Evolutionary conservation across 2,329 filamentous ascomycete species (phyloP).

Genomic region (Fusarium continuum): DNA sequence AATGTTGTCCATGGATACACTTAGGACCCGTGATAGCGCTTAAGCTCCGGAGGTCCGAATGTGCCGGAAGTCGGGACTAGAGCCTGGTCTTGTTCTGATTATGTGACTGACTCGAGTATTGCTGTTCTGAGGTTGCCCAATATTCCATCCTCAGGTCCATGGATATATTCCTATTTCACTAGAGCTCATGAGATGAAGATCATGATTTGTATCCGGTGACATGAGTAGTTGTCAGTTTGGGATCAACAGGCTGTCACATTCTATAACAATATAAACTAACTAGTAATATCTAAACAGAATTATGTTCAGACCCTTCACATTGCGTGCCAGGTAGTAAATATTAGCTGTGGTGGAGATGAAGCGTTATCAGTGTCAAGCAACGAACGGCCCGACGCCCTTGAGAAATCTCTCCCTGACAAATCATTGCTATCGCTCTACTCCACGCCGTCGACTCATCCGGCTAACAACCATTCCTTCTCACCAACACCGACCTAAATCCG

Average conservation of each 20-base stretch:
- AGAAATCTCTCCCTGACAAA: slow-evolving; percentile 40
- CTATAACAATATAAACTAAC: neutral
- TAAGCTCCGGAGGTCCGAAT: slow-evolving; percentile 6
- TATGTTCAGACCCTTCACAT: neutral
- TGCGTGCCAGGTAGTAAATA: neutral
- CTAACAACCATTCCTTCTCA: slow-evolving; percentile 7
- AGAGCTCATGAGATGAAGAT: neutral
- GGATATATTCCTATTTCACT: neutral
- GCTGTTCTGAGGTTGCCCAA: neutral
- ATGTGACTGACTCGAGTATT: neutral
- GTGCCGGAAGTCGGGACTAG: neutral
- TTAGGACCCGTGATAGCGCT: neutral
- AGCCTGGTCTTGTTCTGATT: neutral
- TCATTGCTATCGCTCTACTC: slow-evolving; percentile 35
- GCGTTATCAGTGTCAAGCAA: slow-evolving; percentile 27
- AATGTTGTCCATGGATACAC: slow-evolving; percentile 1
- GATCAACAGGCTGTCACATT: neutral
- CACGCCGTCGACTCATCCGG: slow-evolving; percentile 37
- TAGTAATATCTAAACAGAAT: neutral
- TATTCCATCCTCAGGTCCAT: neutral
- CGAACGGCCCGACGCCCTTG: slow-evolving; percentile 31
- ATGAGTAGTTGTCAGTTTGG: neutral
- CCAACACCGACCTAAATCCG: slow-evolving; percentile 4
- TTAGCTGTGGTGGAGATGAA: slow-evolving; percentile 27
- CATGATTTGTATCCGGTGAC: neutral